Conservation (phyloP, 352 stramenopile genomes). For the Pythium sp. region DNA sequence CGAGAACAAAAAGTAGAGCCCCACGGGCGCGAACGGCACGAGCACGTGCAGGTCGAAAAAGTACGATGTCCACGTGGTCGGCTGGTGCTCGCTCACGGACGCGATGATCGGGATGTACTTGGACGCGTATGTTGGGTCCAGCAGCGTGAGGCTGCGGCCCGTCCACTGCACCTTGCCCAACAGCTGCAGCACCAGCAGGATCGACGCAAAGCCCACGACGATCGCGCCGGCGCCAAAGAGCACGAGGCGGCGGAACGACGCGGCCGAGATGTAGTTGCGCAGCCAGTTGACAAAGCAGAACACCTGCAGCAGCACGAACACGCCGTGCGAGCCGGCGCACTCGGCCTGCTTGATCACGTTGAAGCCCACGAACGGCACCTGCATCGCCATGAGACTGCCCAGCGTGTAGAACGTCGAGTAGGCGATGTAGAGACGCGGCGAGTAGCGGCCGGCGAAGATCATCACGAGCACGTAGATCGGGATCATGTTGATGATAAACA, state of each 20-base stretch:
- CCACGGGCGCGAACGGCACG: constrained; percentile 89
- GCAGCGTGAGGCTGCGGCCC: constrained; percentile 85
- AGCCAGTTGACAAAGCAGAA: constrained; percentile 78
- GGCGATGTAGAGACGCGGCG: constrained; percentile 93
- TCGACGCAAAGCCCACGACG: constrained; percentile 46
- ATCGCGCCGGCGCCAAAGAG: constrained; percentile 53
- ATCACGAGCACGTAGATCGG: constrained; percentile 95
- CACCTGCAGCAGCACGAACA: constrained; percentile 94
- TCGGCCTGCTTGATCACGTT: constrained; percentile 92
- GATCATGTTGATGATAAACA: constrained; percentile 99
- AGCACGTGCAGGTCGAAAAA: constrained; percentile 93
- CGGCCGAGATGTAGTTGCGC: constrained; percentile 69
- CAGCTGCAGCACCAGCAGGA: constrained; percentile 78
- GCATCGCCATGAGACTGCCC: constrained; percentile 95
- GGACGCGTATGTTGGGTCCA: constrained; percentile 90
- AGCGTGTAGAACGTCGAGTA: constrained; percentile 98
- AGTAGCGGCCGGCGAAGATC: constrained; percentile 92
- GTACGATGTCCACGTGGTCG: constrained; percentile 93
- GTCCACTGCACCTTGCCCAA: constrained; percentile 89
- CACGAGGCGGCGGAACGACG: constrained; percentile 75
- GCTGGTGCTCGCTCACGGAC: constrained; percentile 92
- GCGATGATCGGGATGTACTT: constrained; percentile 96
- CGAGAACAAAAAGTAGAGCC: constrained; percentile 89
- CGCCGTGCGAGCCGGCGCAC: constrained; percentile 78
- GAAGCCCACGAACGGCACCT: constrained; percentile 97